Percentiles rank a stretch among this genome's conserved stretches.
These are phyloP conservation scores for Debaryomyces subglobosus DNA, from an alignment of 1,139 yeast species.

Conservation along the genomic window DNA sequence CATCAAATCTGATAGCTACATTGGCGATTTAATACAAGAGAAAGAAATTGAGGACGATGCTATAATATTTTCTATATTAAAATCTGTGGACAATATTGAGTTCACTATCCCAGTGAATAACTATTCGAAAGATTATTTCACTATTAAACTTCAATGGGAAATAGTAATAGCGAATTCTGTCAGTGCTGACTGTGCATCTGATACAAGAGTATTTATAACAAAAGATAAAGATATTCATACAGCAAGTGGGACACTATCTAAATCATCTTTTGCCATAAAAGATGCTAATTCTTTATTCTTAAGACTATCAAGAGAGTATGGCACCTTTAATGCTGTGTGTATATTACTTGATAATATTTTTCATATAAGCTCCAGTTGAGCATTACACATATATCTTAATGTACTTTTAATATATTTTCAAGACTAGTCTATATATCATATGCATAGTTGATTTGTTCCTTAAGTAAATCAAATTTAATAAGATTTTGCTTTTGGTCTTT, in stretches of 20 bases:
- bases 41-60: background rate
- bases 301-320: slow-evolving; percentile 27
- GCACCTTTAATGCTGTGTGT: slow-evolving; percentile 28
- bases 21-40: slow-evolving; percentile 10
- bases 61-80: slow-evolving; percentile 21
- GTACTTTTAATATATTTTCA: background rate
- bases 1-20: slow-evolving; percentile 10
- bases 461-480: slow-evolving; percentile 30
- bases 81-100: slow-evolving; percentile 23
- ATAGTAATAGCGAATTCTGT: slow-evolving; percentile 26
- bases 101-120: slow-evolving; percentile 16
- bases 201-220: slow-evolving; percentile 18
- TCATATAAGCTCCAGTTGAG: slow-evolving; percentile 12
- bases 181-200: slow-evolving; percentile 32
- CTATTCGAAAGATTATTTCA: slow-evolving; percentile 7
- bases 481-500: background rate
- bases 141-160: slow-evolving; percentile 30
- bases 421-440: background rate
- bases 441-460: slow-evolving; percentile 21
- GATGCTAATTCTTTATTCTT: slow-evolving; percentile 20
- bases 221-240: slow-evolving; percentile 11
- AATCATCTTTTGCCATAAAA: background rate
- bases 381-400: background rate
- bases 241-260: background rate
- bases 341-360: slow-evolving; percentile 28